Percentiles rank a stretch among this genome's conserved stretches.
These are phyloP conservation scores for Pseudomonodictys pantanalensis DNA, from an alignment of 495 filamentous ascomycete species.

Conservation along the genomic window DNA sequence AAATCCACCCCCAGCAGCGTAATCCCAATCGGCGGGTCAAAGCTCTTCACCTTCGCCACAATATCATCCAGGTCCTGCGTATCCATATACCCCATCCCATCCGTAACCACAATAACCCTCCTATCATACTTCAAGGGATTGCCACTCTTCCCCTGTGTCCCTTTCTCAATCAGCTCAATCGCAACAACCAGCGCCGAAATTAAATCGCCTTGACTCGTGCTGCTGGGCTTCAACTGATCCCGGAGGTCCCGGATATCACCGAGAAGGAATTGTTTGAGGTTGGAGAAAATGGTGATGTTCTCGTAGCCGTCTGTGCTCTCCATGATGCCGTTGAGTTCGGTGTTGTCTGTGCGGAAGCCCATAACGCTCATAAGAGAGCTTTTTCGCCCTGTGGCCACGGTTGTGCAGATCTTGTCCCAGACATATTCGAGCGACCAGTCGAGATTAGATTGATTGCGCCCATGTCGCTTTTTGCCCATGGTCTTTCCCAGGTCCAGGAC, in stretches of 20 bases:
- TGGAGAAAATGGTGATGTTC: slow-evolving; percentile 71
- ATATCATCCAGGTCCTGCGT: slow-evolving; percentile 64
- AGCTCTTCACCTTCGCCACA: slow-evolving; percentile 60
- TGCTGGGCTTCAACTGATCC: slow-evolving; percentile 59
- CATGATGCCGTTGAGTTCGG: slow-evolving; percentile 58
- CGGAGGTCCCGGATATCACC: slow-evolving; percentile 63
- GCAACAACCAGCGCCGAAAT: slow-evolving; percentile 84
- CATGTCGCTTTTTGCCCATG: slow-evolving; percentile 73
- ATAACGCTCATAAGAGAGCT: slow-evolving; percentile 77
- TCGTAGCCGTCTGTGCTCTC: slow-evolving; percentile 63
- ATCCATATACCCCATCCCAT: slow-evolving; percentile 70
- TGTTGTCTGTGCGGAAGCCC: slow-evolving; percentile 77
- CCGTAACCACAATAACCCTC: slow-evolving; percentile 79
- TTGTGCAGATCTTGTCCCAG: slow-evolving; percentile 91
- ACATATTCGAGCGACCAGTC: slow-evolving; percentile 91
- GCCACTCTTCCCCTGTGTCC: slow-evolving; percentile 52
- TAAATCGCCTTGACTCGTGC: slow-evolving; percentile 72
- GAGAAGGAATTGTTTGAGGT: slow-evolving; percentile 72
- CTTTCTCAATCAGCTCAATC: slow-evolving; percentile 71
- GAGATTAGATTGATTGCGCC: slow-evolving; percentile 75
- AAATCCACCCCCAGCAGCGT: slow-evolving; percentile 89
- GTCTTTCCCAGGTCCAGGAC: slow-evolving; percentile 82
- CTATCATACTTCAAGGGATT: slow-evolving; percentile 87
- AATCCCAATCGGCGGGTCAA: slow-evolving; percentile 64
- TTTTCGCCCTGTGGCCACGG: slow-evolving; percentile 75